phyloP scores from a whole-genome alignment of 2,329 filamentous ascomycete species.

The Dactylellina haptotyla region DNA sequence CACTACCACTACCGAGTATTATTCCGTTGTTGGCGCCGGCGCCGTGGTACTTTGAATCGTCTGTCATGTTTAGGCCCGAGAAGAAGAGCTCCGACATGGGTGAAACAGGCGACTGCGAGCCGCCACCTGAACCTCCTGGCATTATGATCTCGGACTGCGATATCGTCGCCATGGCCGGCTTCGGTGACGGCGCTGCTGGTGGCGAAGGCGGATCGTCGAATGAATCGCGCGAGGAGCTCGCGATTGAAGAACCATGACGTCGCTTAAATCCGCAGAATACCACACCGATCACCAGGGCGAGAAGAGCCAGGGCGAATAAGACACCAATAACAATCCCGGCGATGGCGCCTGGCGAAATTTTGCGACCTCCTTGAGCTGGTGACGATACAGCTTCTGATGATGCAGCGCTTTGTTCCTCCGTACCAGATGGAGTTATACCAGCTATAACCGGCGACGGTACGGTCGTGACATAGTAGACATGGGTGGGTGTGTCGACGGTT shows the following conservation, averaged over 20 bases:
- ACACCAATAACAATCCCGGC: slow-evolving; percentile 30
- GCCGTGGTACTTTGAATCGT: slow-evolving; percentile 8
- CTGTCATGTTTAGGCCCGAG: slow-evolving; percentile 35
- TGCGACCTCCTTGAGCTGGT: neutral
- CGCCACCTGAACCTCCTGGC: neutral
- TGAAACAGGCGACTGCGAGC: slow-evolving; percentile 10
- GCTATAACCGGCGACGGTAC: neutral
- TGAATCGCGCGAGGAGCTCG: neutral
- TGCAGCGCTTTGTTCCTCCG: no score
- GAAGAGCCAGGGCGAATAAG: neutral
- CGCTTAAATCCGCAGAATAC: neutral
- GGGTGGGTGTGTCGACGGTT: slow-evolving; percentile 25
- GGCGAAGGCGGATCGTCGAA: slow-evolving; percentile 6
- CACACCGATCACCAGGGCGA: neutral
- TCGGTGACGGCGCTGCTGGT: slow-evolving; percentile 17
- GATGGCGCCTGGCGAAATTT: slow-evolving; percentile 22
- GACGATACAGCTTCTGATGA: neutral
- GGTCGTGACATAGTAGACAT: slow-evolving; percentile 28
- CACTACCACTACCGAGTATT: neutral
- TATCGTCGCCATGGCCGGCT: slow-evolving; percentile 6
- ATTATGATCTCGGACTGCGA: slow-evolving; percentile 3
- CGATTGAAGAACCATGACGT: neutral
- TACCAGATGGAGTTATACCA: neutral
- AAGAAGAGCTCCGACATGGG: slow-evolving; percentile 43
- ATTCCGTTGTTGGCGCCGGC: neutral